Evolutionary conservation across 2,329 filamentous ascomycete species (phyloP).

Genomic region (Penicillium sp.): DNA sequence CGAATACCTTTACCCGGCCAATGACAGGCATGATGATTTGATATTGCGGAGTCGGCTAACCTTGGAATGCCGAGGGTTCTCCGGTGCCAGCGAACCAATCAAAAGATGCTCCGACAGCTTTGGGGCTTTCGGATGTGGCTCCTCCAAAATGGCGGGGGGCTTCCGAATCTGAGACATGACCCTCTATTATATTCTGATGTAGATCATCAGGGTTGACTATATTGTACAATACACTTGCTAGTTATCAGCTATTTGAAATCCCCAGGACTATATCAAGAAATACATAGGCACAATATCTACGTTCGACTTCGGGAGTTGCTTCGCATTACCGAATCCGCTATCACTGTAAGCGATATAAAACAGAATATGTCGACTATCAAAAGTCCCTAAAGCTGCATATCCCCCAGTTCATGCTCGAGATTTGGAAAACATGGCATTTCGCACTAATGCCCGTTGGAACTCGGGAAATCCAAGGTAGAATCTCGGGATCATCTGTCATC

Average conservation of each 20-base stretch:
- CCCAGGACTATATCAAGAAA: not conserved
- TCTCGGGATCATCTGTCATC: conserved; percentile 11
- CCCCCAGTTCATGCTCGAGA: not conserved
- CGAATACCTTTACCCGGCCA: conserved; percentile 1
- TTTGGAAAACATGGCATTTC: not conserved
- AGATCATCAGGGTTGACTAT: not conserved
- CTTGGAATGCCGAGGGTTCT: not conserved
- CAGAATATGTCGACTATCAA: not conserved
- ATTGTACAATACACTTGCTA: not conserved
- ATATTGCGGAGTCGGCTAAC: not conserved
- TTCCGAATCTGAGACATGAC: not conserved
- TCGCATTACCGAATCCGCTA: not conserved
- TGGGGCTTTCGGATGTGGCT: conserved; percentile 10
- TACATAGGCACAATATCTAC: not conserved
- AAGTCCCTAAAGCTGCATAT: not conserved
- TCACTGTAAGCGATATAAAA: not conserved
- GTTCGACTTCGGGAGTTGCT: too few relatives aligned
- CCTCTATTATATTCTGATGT: not conserved
- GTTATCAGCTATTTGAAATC: not conserved
- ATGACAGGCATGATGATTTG: conserved; percentile 18
- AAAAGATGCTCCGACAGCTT: conserved; percentile 14
- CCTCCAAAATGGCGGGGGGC: not conserved
- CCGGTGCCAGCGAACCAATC: conserved; percentile 5
- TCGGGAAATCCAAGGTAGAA: conserved; percentile 11
- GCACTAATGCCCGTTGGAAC: not conserved